Conservation (phyloP, 371 early-diverging fungal species). For the Mycotypha africana region DNA sequence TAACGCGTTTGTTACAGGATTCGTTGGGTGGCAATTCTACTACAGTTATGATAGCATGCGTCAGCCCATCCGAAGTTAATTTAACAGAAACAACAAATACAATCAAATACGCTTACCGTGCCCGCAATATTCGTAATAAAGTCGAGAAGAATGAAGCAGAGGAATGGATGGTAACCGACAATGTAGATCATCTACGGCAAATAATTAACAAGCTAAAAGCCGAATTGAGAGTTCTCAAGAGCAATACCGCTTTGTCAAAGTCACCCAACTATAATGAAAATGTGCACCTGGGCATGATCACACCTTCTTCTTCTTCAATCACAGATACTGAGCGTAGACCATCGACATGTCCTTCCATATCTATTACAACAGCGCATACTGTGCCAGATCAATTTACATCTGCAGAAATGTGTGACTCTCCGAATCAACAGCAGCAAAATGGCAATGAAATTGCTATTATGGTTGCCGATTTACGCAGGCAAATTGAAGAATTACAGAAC, state of each 20-base stretch:
- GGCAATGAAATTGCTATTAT: slow-evolving; percentile 9
- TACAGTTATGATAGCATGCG: slow-evolving; percentile 93
- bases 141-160: slow-evolving; percentile 64
- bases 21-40: slow-evolving; percentile 92
- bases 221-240: slow-evolving; percentile 44
- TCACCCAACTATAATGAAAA: no score
- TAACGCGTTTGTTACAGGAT: slow-evolving; percentile 95
- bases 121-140: slow-evolving; percentile 81
- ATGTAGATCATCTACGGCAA: slow-evolving; percentile 49
- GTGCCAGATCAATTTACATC: slow-evolving; percentile 19
- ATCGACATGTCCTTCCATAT: slow-evolving; percentile 17
- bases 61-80: slow-evolving; percentile 75
- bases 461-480: slow-evolving; percentile 16
- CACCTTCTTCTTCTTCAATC: slow-evolving; percentile 3
- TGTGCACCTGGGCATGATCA: no score
- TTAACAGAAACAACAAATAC: slow-evolving; percentile 90
- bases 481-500: slow-evolving; percentile 26
- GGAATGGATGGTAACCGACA: slow-evolving; percentile 60
- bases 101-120: slow-evolving; percentile 87
- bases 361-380: slow-evolving; percentile 10
- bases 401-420: slow-evolving; percentile 10
- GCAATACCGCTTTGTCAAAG: slow-evolving; percentile 4
- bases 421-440: not conserved
- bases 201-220: slow-evolving; percentile 53
- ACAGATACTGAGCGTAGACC: not conserved